phyloP scores from a whole-genome alignment of 2,329 filamentous ascomycete species.

The Pseudocercospora macadamiae region DNA sequence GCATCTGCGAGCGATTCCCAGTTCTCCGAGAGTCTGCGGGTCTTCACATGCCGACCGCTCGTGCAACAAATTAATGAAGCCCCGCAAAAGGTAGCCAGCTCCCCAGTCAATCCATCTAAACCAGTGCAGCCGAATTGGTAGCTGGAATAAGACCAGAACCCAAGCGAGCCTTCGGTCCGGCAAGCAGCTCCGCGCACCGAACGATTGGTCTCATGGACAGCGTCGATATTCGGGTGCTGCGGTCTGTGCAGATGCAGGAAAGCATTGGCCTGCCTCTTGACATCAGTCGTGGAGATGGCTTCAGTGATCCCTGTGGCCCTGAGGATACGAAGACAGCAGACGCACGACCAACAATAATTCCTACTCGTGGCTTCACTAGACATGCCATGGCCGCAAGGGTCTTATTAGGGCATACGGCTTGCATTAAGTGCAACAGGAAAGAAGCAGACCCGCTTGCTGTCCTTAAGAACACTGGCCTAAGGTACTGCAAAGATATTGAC shows the following conservation, averaged over 20 bases:
- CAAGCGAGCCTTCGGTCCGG: slow-evolving; percentile 6
- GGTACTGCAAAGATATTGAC: background rate
- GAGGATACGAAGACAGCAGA: too few species aligned
- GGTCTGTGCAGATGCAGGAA: background rate
- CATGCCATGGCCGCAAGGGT: too few species aligned
- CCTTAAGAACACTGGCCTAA: background rate
- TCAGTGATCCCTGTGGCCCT: too few species aligned
- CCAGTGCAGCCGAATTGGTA: slow-evolving; percentile 3
- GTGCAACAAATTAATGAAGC: slow-evolving; percentile 5
- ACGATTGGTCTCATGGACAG: background rate
- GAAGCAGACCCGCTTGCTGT: background rate
- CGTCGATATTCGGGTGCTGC: background rate
- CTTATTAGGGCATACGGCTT: too few species aligned
- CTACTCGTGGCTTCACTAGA: too few species aligned
- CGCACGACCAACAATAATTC: too few species aligned
- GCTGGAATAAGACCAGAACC: background rate
- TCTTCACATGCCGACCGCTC: background rate
- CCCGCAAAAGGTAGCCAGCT: background rate
- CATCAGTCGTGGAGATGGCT: background rate
- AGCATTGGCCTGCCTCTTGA: background rate
- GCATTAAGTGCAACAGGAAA: background rate
- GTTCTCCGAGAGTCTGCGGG: too few species aligned
- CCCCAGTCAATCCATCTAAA: background rate
- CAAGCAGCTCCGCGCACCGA: background rate
- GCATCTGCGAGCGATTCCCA: too few species aligned